Conservation (phyloP, 129 eudicot species). For the Logfia minima region DNA sequence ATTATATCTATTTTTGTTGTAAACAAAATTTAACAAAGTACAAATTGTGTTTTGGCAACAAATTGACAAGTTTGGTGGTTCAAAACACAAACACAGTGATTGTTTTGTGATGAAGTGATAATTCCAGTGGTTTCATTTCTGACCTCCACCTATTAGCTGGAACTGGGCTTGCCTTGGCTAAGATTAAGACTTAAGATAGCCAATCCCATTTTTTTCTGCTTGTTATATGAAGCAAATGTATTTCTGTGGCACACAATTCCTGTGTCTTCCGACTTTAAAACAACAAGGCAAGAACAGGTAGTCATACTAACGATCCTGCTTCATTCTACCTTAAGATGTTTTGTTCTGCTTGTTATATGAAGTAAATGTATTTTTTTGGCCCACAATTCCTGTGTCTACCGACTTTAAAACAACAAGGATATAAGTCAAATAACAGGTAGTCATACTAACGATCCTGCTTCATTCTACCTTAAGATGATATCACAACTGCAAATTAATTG, state of each 20-base stretch:
- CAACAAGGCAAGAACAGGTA: neutral
- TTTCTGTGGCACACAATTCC: neutral
- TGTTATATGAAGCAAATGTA: constrained; percentile 4
- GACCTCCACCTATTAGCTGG: neutral
- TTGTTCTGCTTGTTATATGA: neutral
- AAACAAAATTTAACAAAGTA: neutral
- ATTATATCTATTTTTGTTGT: neutral
- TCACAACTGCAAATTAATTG: constrained; percentile 1
- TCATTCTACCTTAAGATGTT: constrained; percentile 1
- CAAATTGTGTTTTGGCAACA: neutral
- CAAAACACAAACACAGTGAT: neutral
- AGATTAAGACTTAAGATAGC: too few species aligned
- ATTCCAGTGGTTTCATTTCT: neutral
- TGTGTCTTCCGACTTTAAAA: too few species aligned
- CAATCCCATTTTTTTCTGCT: neutral
- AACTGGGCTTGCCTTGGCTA: too few species aligned
- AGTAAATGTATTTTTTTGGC: constrained; percentile 1
- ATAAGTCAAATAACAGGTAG: neutral
- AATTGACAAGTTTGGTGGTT: constrained; percentile 12
- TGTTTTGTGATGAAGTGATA: constrained; percentile 7
- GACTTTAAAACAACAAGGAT: neutral
- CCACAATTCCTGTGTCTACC: neutral
- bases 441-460: neutral
- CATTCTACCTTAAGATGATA: constrained; percentile 3
- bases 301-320: neutral